Conservation (phyloP, 2,329 filamentous ascomycete species). For the Penicillium sp. region DNA sequence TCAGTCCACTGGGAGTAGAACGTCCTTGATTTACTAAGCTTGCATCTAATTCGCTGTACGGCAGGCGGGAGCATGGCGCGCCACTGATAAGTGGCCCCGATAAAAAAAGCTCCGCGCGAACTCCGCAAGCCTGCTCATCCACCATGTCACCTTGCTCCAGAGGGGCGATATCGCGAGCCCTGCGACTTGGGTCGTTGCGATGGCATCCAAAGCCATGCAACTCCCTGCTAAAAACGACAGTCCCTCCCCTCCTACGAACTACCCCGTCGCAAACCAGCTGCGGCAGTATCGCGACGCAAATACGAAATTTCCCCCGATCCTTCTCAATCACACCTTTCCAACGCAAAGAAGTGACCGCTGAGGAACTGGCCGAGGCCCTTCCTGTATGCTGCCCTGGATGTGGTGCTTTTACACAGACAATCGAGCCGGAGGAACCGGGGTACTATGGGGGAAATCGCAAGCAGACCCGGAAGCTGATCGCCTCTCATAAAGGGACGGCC, state of each 20-base stretch:
- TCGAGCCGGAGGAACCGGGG: conserved; percentile 56
- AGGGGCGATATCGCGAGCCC: conserved; percentile 21
- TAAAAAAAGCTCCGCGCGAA: conserved; percentile 20
- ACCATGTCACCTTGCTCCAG: conserved; percentile 32
- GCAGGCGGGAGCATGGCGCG: not conserved
- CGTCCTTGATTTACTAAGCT: not conserved
- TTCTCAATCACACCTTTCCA: conserved; percentile 19
- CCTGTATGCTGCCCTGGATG: conserved; percentile 63
- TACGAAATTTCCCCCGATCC: conserved; percentile 13
- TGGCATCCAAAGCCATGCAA: not conserved
- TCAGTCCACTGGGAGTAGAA: not conserved
- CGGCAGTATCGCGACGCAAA: not conserved
- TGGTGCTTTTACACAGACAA: conserved; percentile 60
- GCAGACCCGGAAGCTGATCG: conserved; percentile 44
- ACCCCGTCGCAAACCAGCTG: not conserved
- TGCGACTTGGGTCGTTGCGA: conserved; percentile 9
- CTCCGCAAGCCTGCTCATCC: conserved; percentile 14
- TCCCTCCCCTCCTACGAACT: not conserved
- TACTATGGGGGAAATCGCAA: conserved; percentile 57
- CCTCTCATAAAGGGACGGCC: conserved; percentile 17
- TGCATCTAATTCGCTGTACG: not conserved
- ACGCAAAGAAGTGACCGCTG: conserved; percentile 7
- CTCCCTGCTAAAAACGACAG: not conserved
- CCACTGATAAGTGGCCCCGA: not conserved
- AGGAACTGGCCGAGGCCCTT: conserved; percentile 31